phyloP scores from a whole-genome alignment of 75 land plant species.

The Picea sitchensis region DNA sequence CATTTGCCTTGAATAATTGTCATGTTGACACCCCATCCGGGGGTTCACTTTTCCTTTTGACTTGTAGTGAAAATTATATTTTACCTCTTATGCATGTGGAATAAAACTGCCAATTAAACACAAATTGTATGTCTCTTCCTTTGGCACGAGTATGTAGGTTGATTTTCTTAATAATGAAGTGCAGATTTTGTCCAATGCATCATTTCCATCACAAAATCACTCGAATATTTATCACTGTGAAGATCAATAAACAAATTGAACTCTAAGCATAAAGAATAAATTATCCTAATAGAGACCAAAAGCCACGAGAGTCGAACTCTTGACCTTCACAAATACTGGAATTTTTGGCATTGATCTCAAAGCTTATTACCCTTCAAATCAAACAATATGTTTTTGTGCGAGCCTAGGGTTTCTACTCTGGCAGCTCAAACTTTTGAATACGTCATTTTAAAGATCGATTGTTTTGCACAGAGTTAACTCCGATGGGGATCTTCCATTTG shows the following conservation, averaged over 20 bases:
- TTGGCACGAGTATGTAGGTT: too few relatives aligned
- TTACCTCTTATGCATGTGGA: too few relatives aligned
- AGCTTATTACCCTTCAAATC: neutral
- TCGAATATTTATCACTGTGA: neutral
- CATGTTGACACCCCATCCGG: too few relatives aligned
- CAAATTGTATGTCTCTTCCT: too few relatives aligned
- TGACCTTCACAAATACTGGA: neutral
- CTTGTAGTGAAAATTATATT: too few relatives aligned
- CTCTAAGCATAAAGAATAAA: neutral
- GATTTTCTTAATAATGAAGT: too few relatives aligned
- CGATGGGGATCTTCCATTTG: too few relatives aligned
- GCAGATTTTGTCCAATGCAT: neutral
- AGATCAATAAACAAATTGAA: neutral
- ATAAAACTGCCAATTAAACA: too few relatives aligned
- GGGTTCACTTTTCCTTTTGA: too few relatives aligned
- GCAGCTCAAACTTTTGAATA: neutral
- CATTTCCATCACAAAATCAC: neutral
- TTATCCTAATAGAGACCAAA: neutral
- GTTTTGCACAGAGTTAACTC: too few relatives aligned
- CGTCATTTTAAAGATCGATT: too few relatives aligned
- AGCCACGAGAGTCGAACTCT: neutral
- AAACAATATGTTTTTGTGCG: neutral
- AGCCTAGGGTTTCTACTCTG: slow-evolving; percentile 3
- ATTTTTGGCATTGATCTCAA: neutral
- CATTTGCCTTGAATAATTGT: too few relatives aligned